Base-by-base conservation (phyloP, 805 yeast species). In the Cyberlindnera maritima region DNA sequence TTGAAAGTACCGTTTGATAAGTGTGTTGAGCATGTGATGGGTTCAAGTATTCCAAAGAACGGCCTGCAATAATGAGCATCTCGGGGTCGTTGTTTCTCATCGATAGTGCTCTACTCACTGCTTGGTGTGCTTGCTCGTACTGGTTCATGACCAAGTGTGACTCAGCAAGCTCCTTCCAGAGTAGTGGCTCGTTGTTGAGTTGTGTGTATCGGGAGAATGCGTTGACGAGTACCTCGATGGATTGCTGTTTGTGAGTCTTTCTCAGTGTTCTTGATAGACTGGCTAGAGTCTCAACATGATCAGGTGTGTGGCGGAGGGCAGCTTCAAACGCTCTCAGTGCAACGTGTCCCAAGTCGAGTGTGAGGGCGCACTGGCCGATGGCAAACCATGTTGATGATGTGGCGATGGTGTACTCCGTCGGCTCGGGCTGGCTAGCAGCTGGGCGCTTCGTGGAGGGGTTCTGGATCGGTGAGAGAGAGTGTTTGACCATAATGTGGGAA, bases 111-210 rank as follows among this genome's bases (percentile, higher is more conserved):
- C 73, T 66, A 44, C 70, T 73, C 17, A 75, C 65, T 2, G 76
- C 65, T 41, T 68, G 71, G 53, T 77, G 80, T 0, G 85, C 80
- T 49, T 76, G 79, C 36, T 77, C 81, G 38, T 66, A 67, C 47
- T 76, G 68, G 31, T 76, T 75, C 9, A 74, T 53, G 12, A 70
- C 59, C 13, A 76, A 55, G 54, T 80, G 79, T 45, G 81, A 74
- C 48, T 76, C 79, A 0, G 80, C 72, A 43, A 80, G 63, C 55
- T 78, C 83, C 41, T 67, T 71, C 68, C 77, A 74, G 4, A 80
- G 53, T 6, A 55, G 50, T 0, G 73, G 52, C 41, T 72, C 74
- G 39, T 67, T 66, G 26, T 67, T 59, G 19, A 79, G 58, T 1
- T 62, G 62, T 3, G 75, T 73, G 47, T 59, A 68, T 18, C 57